Conservation (phyloP, 1,284 basidiomycete genomes). For the Malassezia dermatis region DNA sequence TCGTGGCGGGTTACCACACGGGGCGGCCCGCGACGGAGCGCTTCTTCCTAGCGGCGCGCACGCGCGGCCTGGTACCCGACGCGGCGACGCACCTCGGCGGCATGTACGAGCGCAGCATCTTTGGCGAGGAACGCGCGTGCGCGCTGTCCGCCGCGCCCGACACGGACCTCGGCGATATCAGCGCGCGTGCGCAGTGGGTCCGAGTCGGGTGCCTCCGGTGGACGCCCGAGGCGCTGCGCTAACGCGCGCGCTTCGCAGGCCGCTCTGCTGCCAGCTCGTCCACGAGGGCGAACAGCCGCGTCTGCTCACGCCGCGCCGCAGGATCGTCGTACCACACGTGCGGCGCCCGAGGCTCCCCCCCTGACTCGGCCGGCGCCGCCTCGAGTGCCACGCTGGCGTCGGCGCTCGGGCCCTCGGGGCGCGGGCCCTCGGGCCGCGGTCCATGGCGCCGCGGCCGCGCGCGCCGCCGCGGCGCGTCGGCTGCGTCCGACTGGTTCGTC, state of each 20-base stretch:
- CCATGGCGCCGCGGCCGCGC: not conserved
- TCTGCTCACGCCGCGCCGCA: conserved; percentile 21
- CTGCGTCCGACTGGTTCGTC: not conserved
- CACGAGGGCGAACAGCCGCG: conserved; percentile 23
- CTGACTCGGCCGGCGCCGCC: not conserved
- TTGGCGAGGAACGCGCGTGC: conserved; percentile 21
- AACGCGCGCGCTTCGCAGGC: not conserved
- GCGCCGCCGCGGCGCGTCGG: not conserved
- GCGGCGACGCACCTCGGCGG: conserved; percentile 21
- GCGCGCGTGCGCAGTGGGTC: conserved; percentile 37
- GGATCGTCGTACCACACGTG: conserved; percentile 34
- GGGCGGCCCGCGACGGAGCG: conserved; percentile 34
- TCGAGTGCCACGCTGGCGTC: not conserved
- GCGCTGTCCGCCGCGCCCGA: conserved; percentile 14
- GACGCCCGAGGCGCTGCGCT: conserved; percentile 5
- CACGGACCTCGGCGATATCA: conserved; percentile 36
- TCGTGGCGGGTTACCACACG: conserved; percentile 40
- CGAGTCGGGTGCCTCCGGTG: conserved; percentile 28
- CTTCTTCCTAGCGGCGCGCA: conserved; percentile 20
- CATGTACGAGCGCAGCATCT: conserved; percentile 27
- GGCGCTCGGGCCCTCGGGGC: not conserved
- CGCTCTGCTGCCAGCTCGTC: conserved; percentile 4
- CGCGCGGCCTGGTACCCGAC: conserved; percentile 23
- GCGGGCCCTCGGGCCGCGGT: not conserved
- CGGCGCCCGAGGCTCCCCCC: not conserved